Percentiles rank a stretch among this genome's conserved stretches.
These are phyloP conservation scores for Caryopteris hybrid DNA, from an alignment of 305 asterid species.

Conservation along the genomic window DNA sequence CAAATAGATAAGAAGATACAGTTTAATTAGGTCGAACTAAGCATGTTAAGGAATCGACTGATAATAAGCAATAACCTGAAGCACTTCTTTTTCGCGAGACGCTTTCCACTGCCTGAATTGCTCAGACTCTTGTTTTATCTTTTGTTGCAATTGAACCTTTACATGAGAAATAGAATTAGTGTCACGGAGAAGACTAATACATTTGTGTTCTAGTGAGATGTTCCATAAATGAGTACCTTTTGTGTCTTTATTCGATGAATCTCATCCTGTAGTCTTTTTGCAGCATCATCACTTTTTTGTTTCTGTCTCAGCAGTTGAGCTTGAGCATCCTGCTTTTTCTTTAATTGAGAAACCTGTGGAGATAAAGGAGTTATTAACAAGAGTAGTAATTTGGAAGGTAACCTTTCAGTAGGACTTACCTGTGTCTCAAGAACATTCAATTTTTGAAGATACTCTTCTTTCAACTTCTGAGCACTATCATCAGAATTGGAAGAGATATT, in stretches of 20 bases:
- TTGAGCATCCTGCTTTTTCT: conserved; percentile 98
- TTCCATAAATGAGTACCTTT: conserved; percentile 47
- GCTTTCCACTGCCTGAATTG: conserved; percentile 97
- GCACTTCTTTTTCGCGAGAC: conserved; percentile 94
- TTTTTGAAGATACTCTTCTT: conserved; percentile 94
- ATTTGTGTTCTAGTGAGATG: conserved; percentile 6
- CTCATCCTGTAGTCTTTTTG: conserved; percentile 80
- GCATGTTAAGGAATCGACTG: not conserved
- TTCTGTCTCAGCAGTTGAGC: conserved; percentile 93
- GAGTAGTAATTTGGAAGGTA: not conserved
- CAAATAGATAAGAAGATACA: not conserved
- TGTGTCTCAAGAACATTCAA: conserved; percentile 84
- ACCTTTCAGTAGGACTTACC: conserved; percentile 32
- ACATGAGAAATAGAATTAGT: conserved; percentile 24
- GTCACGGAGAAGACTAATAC: conserved; percentile 11
- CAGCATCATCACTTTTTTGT: conserved; percentile 96
- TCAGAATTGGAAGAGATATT: conserved; percentile 72
- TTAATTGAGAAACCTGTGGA: conserved; percentile 78
- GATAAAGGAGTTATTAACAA: conserved; percentile 16
- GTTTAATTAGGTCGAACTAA: not conserved
- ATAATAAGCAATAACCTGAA: conserved; percentile 56
- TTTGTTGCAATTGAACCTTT: conserved; percentile 97
- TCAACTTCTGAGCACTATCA: conserved; percentile 90
- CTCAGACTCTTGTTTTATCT: conserved; percentile 96
- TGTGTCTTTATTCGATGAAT: conserved; percentile 89